Evolutionary conservation across 805 yeast genomes (phyloP), one percentile per base, ranked within the genome.

Genomic region (Nakazawaea pomicola): DNA sequence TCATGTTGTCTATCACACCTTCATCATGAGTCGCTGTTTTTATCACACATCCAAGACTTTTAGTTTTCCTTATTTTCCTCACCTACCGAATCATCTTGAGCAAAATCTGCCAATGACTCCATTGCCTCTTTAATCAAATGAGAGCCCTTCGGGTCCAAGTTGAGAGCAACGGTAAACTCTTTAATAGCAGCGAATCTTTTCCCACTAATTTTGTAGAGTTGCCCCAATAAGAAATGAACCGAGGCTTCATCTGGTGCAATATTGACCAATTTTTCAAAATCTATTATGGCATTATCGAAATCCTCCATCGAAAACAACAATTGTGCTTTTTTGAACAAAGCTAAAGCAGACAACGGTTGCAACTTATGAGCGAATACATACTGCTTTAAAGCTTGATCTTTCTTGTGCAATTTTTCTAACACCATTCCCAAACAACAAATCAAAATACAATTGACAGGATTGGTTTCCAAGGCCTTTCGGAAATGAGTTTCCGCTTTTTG

Each of bases 361-460:
- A 91, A 60, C 48, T 80, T 80, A 42, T 83, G 76, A 0, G 98
- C 98, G 51, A 83, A 64, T 33, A 83, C 84, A 57, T 88, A 93
- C 56, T 87, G 91, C 38, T 77, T 70, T 38, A 91, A 62, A 0
- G 98, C 98, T 44, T 80, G 74, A 12, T 75, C 80, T 47, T 71
- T 70, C 52, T 78, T 75, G 10, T 80, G 81, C 41, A 81, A 55
- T 55, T 83, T 84, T 54, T 91, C 98, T 39, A 86, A 66, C 24
- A 89, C 93, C 83, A 89, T 87, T 10, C 98, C 99, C 39, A 90
- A 82, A 60, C 97, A 91, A 57, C 96, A 90, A 3, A 88, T 77
- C 51, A 93, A 68, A 31, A 93, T 89, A 3, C 87, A 84, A 60
- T 93, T 91, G 33, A 82, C 83, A 1, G 97, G 96, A 55, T 93